Evolutionary conservation across 495 filamentous ascomycete genomes (phyloP).

Genomic region (Pyrenopolyporus hunteri): DNA sequence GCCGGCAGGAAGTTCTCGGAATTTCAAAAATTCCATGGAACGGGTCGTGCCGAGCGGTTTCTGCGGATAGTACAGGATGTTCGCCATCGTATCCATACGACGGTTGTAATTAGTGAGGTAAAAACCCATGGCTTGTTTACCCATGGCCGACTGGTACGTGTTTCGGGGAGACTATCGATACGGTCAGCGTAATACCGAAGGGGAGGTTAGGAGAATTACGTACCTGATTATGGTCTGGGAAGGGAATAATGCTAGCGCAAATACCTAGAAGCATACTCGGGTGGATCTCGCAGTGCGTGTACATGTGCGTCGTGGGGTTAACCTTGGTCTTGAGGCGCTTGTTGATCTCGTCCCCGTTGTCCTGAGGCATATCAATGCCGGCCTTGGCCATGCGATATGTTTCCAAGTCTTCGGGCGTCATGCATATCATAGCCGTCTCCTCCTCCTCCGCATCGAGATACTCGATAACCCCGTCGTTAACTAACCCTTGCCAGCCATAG

Average conservation of each 20-base stretch:
- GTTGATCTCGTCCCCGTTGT: conserved; percentile 55
- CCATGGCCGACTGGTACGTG: conserved; percentile 99
- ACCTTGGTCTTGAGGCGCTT: conserved; percentile 84
- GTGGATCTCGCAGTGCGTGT: conserved; percentile 99
- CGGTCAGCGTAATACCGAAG: conserved; percentile 1
- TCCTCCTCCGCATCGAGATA: conserved; percentile 98
- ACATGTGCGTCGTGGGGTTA: conserved; percentile 81
- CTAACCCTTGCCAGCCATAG: conserved; percentile 86
- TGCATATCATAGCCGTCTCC: conserved; percentile 97
- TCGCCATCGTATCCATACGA: conserved; percentile 99
- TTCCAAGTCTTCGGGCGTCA: conserved; percentile 94
- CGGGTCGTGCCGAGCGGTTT: conserved; percentile 95
- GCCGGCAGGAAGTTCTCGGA: conserved; percentile 93
- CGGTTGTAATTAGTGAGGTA: conserved; percentile 95
- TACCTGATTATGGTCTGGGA: conserved; percentile 97
- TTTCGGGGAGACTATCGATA: conserved; percentile 81
- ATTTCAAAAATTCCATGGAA: conserved; percentile 98
- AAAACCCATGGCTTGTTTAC: conserved; percentile 99
- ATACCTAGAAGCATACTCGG: conserved; percentile 98
- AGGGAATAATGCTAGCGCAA: conserved; percentile 98
- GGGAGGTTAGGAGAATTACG: conserved; percentile 5
- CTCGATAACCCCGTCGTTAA: conserved; percentile 82
- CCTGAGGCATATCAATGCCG: conserved; percentile 59
- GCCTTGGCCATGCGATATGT: conserved; percentile 59
- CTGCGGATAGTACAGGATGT: conserved; percentile 98